Conservation (phyloP, 2,329 filamentous ascomycete genomes). For the Curvularia lunata region DNA sequence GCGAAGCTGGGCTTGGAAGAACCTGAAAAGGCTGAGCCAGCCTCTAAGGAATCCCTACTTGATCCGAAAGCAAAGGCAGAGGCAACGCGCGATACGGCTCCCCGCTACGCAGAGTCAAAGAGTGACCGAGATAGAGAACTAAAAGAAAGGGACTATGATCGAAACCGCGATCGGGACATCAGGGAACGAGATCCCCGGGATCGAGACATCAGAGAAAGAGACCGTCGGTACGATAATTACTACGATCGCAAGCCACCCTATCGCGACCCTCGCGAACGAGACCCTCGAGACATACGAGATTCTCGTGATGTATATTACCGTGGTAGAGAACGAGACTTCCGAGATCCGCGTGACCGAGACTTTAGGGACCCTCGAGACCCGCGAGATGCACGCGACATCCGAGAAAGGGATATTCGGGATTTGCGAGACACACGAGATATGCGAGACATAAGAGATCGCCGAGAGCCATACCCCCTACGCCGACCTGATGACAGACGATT, state of each 20-base stretch:
- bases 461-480: conserved; percentile 37
- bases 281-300: conserved; percentile 27
- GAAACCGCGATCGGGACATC: conserved; percentile 48
- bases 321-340: conserved; percentile 24
- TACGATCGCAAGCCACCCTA: conserved; percentile 38
- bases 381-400: conserved; percentile 25
- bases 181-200: conserved; percentile 52
- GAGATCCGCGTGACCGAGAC: conserved; percentile 35
- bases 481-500: conserved; percentile 35
- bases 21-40: conserved; percentile 42
- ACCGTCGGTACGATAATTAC: conserved; percentile 40
- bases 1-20: conserved; percentile 57
- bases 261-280: conserved; percentile 37
- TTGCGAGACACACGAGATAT: conserved; percentile 23
- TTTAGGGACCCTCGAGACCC: conserved; percentile 24
- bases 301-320: conserved; percentile 25
- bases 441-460: conserved; percentile 38
- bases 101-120: conserved; percentile 33
- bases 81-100: conserved; percentile 35
- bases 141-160: conserved; percentile 31
- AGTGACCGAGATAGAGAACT: conserved; percentile 34
- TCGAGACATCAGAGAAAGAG: conserved; percentile 53
- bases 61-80: conserved; percentile 49
- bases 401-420: conserved; percentile 31
- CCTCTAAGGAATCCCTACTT: conserved; percentile 49